Conservation (phyloP, 768 basidiomycete species). For the Pleurotus tuber-regium region DNA sequence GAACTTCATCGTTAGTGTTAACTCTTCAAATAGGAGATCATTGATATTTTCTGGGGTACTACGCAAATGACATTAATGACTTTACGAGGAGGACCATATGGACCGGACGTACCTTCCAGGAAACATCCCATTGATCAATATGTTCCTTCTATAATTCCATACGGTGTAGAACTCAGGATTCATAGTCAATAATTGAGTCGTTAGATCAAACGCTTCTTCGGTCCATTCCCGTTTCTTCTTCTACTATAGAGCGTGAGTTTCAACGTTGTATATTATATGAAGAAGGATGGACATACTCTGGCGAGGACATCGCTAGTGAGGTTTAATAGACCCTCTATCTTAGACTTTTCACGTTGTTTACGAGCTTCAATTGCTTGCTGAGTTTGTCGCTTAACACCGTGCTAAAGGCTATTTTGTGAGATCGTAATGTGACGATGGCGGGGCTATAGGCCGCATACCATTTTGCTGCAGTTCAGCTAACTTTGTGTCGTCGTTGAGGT, state of each 20-base stretch:
- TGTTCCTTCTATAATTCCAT: constrained; percentile 92
- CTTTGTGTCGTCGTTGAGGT: no score
- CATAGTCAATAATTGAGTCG: constrained; percentile 69
- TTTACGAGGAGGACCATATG: not conserved
- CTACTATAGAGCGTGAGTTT: constrained; percentile 37
- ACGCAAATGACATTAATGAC: constrained; percentile 34
- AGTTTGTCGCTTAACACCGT: constrained; percentile 68
- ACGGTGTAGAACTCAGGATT: constrained; percentile 97
- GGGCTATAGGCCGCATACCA: no score
- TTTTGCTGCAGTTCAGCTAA: no score
- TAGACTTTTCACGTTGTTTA: constrained; percentile 67
- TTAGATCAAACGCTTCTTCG: constrained; percentile 72
- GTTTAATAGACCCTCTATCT: constrained; percentile 73
- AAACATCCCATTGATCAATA: constrained; percentile 72
- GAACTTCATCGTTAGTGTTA: constrained; percentile 76
- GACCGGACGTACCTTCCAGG: constrained; percentile 47
- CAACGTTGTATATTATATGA: constrained; percentile 10
- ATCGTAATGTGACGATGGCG: no score
- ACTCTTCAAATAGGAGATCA: constrained; percentile 63
- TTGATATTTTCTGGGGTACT: constrained; percentile 55
- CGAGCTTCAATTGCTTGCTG: constrained; percentile 62
- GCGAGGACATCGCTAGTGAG: constrained; percentile 62
- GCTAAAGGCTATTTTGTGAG: constrained; percentile 42
- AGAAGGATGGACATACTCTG: constrained; percentile 45
- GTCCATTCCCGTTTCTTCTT: constrained; percentile 70